Conservation (phyloP, 257 asterid species). For the Solanum pinnatisectum region DNA sequence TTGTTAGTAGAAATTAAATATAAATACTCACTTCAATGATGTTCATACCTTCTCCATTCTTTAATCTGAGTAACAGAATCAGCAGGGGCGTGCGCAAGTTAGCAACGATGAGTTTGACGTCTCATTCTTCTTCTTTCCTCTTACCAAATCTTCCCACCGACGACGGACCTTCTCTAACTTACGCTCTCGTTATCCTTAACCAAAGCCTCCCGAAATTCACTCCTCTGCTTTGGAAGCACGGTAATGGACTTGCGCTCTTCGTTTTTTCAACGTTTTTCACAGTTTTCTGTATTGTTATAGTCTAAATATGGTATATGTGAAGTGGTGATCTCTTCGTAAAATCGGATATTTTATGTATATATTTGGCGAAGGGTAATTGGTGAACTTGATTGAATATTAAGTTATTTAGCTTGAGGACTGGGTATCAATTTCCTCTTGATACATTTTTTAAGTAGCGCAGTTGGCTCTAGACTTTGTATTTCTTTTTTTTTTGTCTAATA, state of each 20-base stretch:
- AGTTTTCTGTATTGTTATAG: neutral
- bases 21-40: neutral
- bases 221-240: slow-evolving; percentile 81
- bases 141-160: slow-evolving; percentile 35
- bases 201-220: slow-evolving; percentile 69
- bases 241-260: slow-evolving; percentile 17
- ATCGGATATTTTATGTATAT: too few relatives aligned
- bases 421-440: neutral
- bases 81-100: neutral
- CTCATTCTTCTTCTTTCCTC: slow-evolving; percentile 68
- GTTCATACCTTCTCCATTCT: neutral
- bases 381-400: too few relatives aligned
- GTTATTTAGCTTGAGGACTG: neutral
- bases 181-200: slow-evolving; percentile 73
- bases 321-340: neutral
- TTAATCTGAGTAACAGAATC: neutral
- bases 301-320: neutral
- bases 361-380: too few relatives aligned
- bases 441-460: neutral
- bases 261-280: neutral
- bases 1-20: neutral
- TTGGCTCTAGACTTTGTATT: neutral
- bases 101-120: slow-evolving; percentile 44
- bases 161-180: slow-evolving; percentile 24
- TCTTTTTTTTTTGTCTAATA: neutral